phyloP scores from a whole-genome alignment of 495 filamentous ascomycete species.

The Chaetomium fimeti region DNA sequence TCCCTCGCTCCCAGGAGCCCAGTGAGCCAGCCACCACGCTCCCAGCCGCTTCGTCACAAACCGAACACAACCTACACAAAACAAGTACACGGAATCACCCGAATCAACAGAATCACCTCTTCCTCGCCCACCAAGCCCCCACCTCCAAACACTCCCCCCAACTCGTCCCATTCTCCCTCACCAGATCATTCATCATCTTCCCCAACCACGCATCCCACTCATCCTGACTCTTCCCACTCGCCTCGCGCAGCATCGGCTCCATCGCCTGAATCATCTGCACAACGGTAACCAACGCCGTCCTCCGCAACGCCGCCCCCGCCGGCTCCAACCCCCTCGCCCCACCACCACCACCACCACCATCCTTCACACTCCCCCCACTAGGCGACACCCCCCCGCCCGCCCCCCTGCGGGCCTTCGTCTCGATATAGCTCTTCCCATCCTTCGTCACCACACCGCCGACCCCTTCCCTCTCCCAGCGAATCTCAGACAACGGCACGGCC shows the following conservation, averaged over 20 bases:
- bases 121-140: constrained; percentile 83
- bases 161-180: constrained; percentile 72
- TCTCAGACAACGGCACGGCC: constrained; percentile 80
- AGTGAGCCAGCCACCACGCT: constrained; percentile 9
- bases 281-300: constrained; percentile 76
- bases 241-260: constrained; percentile 78
- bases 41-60: neutral
- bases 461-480: constrained; percentile 85
- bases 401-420: constrained; percentile 34
- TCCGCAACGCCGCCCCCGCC: constrained; percentile 71
- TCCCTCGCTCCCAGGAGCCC: neutral
- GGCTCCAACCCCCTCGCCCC: constrained; percentile 56
- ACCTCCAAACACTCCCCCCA: constrained; percentile 90
- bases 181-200: constrained; percentile 79
- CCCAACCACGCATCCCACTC: constrained; percentile 92
- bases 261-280: constrained; percentile 84
- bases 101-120: constrained; percentile 14
- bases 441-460: constrained; percentile 55
- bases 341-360: constrained; percentile 25
- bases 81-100: no score
- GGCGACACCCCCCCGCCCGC: neutral
- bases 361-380: neutral
- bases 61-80: neutral
- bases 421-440: constrained; percentile 53
- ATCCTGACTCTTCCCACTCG: constrained; percentile 79